A percentile compares a stretch with the other conserved stretches of the same genome.
Conservation (phyloP, 139 green algal species). For the Diplosphaera chodatii region DNA sequence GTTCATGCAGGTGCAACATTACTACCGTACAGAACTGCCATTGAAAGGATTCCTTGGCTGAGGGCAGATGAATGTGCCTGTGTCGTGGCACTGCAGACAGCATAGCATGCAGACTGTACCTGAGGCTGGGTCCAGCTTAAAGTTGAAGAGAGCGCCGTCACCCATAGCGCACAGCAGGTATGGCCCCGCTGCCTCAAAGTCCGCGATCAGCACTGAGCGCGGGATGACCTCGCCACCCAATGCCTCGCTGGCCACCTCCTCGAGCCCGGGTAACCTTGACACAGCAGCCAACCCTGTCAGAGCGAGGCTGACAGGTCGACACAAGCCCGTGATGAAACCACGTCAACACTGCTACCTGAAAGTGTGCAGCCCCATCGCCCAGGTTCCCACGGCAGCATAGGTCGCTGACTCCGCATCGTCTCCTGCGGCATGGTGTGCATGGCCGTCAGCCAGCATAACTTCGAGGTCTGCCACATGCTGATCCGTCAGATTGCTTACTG, state of each 20-base stretch:
- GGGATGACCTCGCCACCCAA: constrained; percentile 76
- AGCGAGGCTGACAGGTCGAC: no score
- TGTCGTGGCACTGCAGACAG: neutral
- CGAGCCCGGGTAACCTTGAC: constrained; percentile 30
- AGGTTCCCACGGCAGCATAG: constrained; percentile 61
- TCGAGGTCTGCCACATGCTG: no score
- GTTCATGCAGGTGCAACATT: no score
- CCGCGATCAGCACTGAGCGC: constrained; percentile 68
- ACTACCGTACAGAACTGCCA: no score
- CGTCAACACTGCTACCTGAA: no score
- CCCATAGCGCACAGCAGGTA: constrained; percentile 82
- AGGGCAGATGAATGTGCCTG: no score
- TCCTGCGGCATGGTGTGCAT: neutral
- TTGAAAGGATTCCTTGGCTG: no score
- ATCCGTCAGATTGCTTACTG: no score
- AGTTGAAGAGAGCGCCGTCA: constrained; percentile 65
- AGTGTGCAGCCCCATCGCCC: constrained; percentile 45
- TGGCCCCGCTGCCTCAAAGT: constrained; percentile 62
- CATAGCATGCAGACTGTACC: constrained; percentile 4
- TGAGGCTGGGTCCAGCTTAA: constrained; percentile 33
- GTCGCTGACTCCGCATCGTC: constrained; percentile 8
- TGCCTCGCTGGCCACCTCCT: constrained; percentile 26
- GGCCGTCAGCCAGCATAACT: no score
- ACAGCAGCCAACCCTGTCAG: neutral
- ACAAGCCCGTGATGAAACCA: no score